phyloP scores from a whole-genome alignment of 257 asterid genomes.

The Coffea canephora region DNA sequence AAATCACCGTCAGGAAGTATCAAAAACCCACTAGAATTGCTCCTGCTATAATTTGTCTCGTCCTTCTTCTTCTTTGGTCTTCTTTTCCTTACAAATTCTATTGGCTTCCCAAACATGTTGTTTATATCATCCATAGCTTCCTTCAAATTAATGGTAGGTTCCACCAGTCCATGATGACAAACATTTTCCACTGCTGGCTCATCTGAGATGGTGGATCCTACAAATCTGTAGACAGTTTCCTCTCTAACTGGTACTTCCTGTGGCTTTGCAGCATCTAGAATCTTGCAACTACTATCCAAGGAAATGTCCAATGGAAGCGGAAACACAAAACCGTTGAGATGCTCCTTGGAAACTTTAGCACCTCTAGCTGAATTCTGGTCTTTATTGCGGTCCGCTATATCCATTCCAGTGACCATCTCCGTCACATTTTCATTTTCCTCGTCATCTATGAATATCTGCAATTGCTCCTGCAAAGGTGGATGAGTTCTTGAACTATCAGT shows the following conservation, averaged over 20 bases:
- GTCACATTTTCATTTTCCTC: conserved; percentile 44
- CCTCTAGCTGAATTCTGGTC: conserved; percentile 24
- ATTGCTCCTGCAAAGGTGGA: conserved; percentile 45
- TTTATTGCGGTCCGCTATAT: conserved; percentile 14
- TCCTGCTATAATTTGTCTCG: conserved; percentile 31
- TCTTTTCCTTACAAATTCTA: conserved; percentile 75
- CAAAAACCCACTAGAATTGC: conserved; percentile 43
- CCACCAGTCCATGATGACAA: conserved; percentile 95
- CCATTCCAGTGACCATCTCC: conserved; percentile 30
- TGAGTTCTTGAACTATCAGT: conserved; percentile 23
- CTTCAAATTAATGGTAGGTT: conserved; percentile 82
- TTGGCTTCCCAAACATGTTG: conserved; percentile 90
- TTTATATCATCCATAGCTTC: conserved; percentile 97
- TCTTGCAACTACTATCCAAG: conserved; percentile 34
- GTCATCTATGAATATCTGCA: conserved; percentile 68
- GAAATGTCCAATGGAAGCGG: conserved; percentile 48
- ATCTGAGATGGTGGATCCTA: conserved; percentile 83
- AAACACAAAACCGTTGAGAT: conserved; percentile 35
- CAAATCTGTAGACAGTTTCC: conserved; percentile 81
- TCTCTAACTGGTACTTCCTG: conserved; percentile 51
- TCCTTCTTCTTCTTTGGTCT: conserved; percentile 57
- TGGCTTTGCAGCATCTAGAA: conserved; percentile 35
- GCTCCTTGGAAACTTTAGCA: conserved; percentile 16
- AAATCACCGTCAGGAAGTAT: conserved; percentile 67
- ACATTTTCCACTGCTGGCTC: conserved; percentile 83